Conservation (phyloP, 805 yeast species). For the Maudiozyma turicensis region DNA sequence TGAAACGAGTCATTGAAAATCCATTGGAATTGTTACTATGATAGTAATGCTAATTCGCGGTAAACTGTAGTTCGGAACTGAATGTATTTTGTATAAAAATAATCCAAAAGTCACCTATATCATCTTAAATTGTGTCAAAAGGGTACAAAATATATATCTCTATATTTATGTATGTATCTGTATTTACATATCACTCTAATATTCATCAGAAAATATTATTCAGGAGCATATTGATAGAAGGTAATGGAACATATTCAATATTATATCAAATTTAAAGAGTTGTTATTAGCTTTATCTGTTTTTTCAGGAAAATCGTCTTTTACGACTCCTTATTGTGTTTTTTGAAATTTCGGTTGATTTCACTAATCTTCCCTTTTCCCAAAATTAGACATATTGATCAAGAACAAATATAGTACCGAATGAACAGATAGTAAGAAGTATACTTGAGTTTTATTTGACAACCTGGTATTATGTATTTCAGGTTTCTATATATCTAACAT, state of each 20-base stretch:
- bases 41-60: slow-evolving; percentile 5
- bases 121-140: not conserved
- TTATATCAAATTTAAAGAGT: no score
- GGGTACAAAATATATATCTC: not conserved
- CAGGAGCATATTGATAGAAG: no score
- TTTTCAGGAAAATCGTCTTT: not conserved
- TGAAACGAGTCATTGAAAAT: slow-evolving; percentile 86
- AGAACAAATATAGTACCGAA: no score
- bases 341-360: not conserved
- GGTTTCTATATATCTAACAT: not conserved
- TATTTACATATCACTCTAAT: not conserved
- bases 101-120: not conserved
- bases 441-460: no score
- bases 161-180: not conserved
- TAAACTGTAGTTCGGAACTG: not conserved
- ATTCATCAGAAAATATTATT: not conserved
- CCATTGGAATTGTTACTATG: slow-evolving; percentile 88
- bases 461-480: no score
- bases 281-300: not conserved
- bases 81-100: no score
- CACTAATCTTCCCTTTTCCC: not conserved
- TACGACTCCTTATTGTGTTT: not conserved
- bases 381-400: no score
- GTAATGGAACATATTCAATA: no score
- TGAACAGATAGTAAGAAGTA: no score